phyloP scores from a whole-genome alignment of 208 protist genomes.

The Acanthamoeba castellanii region DNA sequence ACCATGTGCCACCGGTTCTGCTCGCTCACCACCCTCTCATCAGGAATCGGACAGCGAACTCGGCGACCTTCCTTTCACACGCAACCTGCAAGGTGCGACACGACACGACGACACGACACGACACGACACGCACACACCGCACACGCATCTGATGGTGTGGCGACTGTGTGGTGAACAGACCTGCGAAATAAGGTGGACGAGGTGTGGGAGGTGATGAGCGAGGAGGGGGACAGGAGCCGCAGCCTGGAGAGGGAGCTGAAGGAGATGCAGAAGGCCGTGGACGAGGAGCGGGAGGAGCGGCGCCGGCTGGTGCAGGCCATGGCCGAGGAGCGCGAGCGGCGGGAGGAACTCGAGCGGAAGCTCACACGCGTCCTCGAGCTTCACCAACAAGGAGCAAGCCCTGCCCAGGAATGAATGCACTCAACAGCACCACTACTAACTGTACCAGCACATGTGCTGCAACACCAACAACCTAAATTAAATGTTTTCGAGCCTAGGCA shows the following conservation, averaged over 20 bases:
- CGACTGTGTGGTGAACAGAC: background rate
- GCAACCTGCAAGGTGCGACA: background rate
- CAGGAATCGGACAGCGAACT: background rate
- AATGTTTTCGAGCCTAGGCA: no score
- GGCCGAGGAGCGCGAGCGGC: background rate
- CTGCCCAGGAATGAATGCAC: background rate
- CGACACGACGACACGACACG: background rate
- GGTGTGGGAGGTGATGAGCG: constrained; percentile 11
- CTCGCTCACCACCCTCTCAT: background rate
- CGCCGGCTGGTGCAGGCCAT: background rate
- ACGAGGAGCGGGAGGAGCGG: constrained; percentile 10
- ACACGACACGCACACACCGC: background rate
- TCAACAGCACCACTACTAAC: no score
- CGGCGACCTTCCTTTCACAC: background rate
- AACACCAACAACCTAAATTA: background rate
- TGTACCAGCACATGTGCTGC: no score
- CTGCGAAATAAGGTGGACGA: constrained; percentile 31
- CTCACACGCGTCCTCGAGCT: background rate
- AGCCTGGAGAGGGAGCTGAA: constrained; percentile 14
- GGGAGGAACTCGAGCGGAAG: constrained; percentile 21
- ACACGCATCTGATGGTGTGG: background rate
- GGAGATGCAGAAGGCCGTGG: background rate
- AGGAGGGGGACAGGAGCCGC: background rate
- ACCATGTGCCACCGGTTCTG: no score
- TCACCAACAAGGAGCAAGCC: background rate